phyloP scores from a whole-genome alignment of 345 rosid species.

The Rhodomyrtus tomentosa region DNA sequence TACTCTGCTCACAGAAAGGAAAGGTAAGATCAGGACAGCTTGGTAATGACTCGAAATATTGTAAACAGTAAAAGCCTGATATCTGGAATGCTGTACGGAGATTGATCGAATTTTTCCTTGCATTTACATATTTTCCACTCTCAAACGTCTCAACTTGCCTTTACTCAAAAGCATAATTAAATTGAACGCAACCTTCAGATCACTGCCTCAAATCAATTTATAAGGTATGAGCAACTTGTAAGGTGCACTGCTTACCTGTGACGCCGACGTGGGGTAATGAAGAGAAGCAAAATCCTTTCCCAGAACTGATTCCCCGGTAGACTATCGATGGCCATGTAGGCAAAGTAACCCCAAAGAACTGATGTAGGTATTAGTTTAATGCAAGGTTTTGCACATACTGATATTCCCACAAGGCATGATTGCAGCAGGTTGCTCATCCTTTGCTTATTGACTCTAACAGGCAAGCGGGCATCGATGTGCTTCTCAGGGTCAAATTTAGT shows the following conservation, averaged over 20 bases:
- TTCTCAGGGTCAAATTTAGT: conserved; percentile 59
- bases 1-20: conserved; percentile 29
- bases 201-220: background rate
- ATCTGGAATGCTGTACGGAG: background rate
- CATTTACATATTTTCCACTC: background rate
- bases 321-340: conserved; percentile 89
- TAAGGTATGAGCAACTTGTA: background rate
- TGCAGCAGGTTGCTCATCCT: conserved; percentile 72
- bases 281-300: conserved; percentile 67
- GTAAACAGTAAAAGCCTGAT: background rate
- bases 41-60: background rate
- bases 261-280: conserved; percentile 58
- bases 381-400: conserved; percentile 44
- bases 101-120: background rate
- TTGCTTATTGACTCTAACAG: conserved; percentile 77
- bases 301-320: conserved; percentile 85
- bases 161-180: background rate
- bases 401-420: conserved; percentile 53
- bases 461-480: conserved; percentile 56
- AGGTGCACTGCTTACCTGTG: conserved; percentile 42
- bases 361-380: conserved; percentile 66
- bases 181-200: background rate
- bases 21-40: background rate
- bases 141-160: background rate
- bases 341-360: conserved; percentile 84